Evolutionary conservation across 1,284 basidiomycete genomes (phyloP).

Genomic region (Apiotrichum porosum): DNA sequence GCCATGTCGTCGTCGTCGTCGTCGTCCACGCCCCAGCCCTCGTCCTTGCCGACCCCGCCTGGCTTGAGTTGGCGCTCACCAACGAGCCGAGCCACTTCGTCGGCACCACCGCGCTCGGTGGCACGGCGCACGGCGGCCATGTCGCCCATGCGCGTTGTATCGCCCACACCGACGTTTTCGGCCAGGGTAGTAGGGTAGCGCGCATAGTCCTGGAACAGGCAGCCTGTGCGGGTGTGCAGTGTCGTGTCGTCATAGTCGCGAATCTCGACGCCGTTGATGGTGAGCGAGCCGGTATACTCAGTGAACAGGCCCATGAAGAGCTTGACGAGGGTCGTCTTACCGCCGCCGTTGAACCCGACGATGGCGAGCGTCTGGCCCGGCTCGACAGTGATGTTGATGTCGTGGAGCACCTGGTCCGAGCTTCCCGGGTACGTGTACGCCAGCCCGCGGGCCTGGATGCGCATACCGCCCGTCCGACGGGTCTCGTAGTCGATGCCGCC

Average conservation of each 20-base stretch:
- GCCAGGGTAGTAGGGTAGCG: slow-evolving; percentile 67
- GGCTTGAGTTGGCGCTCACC: too few species aligned
- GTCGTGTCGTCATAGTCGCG: slow-evolving; percentile 60
- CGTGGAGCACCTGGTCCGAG: slow-evolving; percentile 58
- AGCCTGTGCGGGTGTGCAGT: slow-evolving; percentile 64
- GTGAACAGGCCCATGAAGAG: slow-evolving; percentile 65
- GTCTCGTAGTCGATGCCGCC: slow-evolving; percentile 26
- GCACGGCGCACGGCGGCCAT: slow-evolving; percentile 57
- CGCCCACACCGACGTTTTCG: slow-evolving; percentile 75
- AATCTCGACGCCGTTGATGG: slow-evolving; percentile 64
- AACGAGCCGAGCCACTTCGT: slow-evolving; percentile 22
- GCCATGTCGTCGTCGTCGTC: neutral
- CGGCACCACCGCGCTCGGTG: slow-evolving; percentile 64
- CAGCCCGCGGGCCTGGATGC: slow-evolving; percentile 64
- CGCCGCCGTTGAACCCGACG: slow-evolving; percentile 10
- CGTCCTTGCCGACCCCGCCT: neutral
- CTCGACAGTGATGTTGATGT: slow-evolving; percentile 61
- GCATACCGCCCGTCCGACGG: slow-evolving; percentile 51
- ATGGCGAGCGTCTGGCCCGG: slow-evolving; percentile 70
- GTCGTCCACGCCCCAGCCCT: slow-evolving; percentile 1
- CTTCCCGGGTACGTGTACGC: slow-evolving; percentile 74
- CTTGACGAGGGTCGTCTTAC: slow-evolving; percentile 52
- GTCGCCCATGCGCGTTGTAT: slow-evolving; percentile 48
- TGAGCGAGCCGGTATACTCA: slow-evolving; percentile 52
- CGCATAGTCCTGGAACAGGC: slow-evolving; percentile 75